Conservation (phyloP, 1,139 yeast genomes). For the Yamadazyma atmosphaerica region DNA sequence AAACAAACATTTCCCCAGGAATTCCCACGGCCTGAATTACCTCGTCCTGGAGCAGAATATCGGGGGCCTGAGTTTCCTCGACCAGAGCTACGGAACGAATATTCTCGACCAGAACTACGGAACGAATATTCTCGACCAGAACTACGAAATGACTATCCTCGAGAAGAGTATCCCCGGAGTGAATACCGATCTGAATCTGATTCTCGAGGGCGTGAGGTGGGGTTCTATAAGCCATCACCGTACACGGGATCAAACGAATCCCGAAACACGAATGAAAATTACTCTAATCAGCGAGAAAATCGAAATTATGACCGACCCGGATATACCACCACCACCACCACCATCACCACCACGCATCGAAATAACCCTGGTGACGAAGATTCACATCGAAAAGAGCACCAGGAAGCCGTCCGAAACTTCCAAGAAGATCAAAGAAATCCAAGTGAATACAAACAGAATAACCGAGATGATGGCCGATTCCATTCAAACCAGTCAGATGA, state of each 20-base stretch:
- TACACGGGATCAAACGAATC: too few relatives aligned
- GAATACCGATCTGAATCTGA: too few relatives aligned
- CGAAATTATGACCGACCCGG: neutral
- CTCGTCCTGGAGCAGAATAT: neutral
- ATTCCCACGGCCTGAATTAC: neutral
- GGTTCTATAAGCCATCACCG: too few relatives aligned
- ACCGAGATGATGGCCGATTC: too few relatives aligned
- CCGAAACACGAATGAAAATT: too few relatives aligned
- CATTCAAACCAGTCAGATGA: neutral
- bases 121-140: neutral
- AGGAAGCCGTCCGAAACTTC: slow-evolving; percentile 10
- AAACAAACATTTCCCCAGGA: neutral
- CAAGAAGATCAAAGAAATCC: slow-evolving; percentile 5
- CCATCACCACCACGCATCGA: slow-evolving; percentile 17
- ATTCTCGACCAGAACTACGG: neutral
- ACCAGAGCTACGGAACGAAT: neutral
- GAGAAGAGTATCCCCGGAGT: neutral
- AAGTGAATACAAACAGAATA: neutral
- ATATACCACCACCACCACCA: slow-evolving; percentile 15
- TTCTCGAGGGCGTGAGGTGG: too few relatives aligned
- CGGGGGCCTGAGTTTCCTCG: neutral
- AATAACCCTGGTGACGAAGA: neutral
- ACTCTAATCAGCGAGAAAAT: neutral
- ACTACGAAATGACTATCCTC: neutral
- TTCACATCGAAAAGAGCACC: slow-evolving; percentile 8